Evolutionary conservation across 75 land plant genomes (phyloP), one percentile per base, ranked within the genome.

Genomic region (Pinus taeda): DNA sequence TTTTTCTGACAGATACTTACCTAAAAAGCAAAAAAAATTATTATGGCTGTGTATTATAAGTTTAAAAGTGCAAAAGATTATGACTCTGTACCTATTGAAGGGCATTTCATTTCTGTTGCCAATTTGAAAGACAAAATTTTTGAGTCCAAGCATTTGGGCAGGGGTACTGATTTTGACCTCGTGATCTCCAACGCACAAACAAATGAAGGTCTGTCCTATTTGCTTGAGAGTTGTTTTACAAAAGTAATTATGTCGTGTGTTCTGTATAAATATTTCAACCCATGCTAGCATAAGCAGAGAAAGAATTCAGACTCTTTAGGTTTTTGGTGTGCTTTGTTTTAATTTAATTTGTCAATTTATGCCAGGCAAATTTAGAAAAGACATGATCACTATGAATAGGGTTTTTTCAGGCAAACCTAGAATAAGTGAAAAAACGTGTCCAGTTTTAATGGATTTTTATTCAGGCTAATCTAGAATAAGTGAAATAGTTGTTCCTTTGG

Each of bases 41-140:
- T 30, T 70, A 95, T 95, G 98, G 88, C 98, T 73, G 91, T 95
- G 49, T 90, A 93, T 87, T 95, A 81, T 81, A 95, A 95, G 88
- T 95, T 95, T 83, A 95, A 95, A 82, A 95, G 98, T 93, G 98
- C 98, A 75, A 93, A 88, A 89, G 98, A 93, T 85, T 95, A 76
- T 77, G 93, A 93, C 77, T 80, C 90, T 39, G 82, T 93, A 80
- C 77, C 91, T 14, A 90, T 95, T 76, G 95, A 93, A 26, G 95
- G 98, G 57, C 91, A 90, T 65, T 95, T 95, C 81, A 89, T 95
- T 80, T 88, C 95, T 60, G 86, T 93, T 85, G 93, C 76, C 30
- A 81, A 74, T 74, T 85, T 95, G 85, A 95, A 95, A 88, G 95
- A 93, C 78, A 87, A 84, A 85, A 93, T 95, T 45, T 92, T 93